A percentile compares a stretch with the other conserved stretches of the same genome.
Conservation (phyloP, 176 grass and related monocot genomes). For the barley (Hordeum vulgare) region DNA sequence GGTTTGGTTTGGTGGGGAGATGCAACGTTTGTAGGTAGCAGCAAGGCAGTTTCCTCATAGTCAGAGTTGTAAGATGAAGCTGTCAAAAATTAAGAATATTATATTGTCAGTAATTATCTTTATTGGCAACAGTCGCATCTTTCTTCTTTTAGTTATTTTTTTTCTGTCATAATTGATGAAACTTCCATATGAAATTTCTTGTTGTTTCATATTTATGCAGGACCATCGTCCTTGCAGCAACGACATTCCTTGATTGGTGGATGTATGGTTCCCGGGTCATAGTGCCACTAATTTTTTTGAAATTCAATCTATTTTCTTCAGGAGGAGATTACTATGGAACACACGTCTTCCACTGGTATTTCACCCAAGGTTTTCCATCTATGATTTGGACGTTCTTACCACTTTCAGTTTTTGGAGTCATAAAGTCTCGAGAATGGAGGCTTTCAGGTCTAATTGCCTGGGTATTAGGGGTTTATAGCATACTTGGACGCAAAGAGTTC, state of each 20-base stretch:
- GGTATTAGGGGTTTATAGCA: constrained; percentile 89
- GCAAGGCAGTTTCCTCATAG: background rate
- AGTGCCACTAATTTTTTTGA: constrained; percentile 90
- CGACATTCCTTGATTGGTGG: constrained; percentile 67
- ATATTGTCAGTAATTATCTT: background rate
- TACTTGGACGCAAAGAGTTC: constrained; percentile 96
- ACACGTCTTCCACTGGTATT: constrained; percentile 86
- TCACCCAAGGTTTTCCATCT: constrained; percentile 87
- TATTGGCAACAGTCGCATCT: background rate
- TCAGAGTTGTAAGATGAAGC: constrained; percentile 1
- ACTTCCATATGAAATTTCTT: background rate
- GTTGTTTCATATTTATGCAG: constrained; percentile 34
- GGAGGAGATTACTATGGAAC: constrained; percentile 94
- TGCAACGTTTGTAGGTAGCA: background rate
- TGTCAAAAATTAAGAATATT: background rate
- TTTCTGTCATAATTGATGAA: background rate
- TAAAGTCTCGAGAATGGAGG: constrained; percentile 68
- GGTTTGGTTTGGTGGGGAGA: background rate
- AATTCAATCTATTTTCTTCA: constrained; percentile 89
- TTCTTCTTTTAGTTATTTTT: background rate
- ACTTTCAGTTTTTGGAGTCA: constrained; percentile 49
- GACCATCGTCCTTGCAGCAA: constrained; percentile 53
- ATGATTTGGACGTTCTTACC: constrained; percentile 92
- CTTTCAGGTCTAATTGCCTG: constrained; percentile 69
- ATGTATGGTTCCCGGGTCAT: constrained; percentile 71